phyloP scores from a whole-genome alignment of 768 basidiomycete genomes.

The Amyloporia xantha region DNA sequence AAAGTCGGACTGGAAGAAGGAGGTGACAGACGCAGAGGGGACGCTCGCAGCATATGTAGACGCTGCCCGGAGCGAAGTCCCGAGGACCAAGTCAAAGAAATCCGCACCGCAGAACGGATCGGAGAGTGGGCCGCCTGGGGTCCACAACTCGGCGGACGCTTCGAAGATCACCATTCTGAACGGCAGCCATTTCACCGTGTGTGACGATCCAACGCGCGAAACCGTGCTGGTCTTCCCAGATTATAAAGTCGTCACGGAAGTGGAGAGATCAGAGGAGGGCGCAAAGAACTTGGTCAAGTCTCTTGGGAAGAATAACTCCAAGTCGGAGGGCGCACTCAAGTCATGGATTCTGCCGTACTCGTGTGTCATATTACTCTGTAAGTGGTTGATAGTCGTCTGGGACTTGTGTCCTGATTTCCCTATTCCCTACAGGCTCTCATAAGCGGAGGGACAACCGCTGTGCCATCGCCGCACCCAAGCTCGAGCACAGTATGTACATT shows the following conservation, averaged over 20 bases:
- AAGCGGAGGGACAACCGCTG: conserved; percentile 91
- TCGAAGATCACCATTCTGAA: conserved; percentile 64
- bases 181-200: conserved; percentile 72
- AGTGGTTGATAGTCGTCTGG: conserved; percentile 22
- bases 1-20: conserved; percentile 79
- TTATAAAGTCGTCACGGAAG: conserved; percentile 74
- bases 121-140: conserved; percentile 35
- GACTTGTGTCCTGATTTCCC: background rate
- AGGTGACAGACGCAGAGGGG: conserved; percentile 64
- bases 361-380: conserved; percentile 85
- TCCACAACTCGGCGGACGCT: conserved; percentile 52
- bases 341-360: conserved; percentile 86
- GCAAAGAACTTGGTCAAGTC: conserved; percentile 65
- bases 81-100: conserved; percentile 3
- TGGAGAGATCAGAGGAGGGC: conserved; percentile 55
- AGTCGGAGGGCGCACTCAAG: conserved; percentile 40
- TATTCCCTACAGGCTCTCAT: conserved; percentile 68
- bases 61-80: conserved; percentile 14
- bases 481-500: conserved; percentile 56
- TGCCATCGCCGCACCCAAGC: conserved; percentile 76
- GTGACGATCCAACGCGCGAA: conserved; percentile 55
- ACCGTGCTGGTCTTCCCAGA: conserved; percentile 91
- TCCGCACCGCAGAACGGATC: background rate
- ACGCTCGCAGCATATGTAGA: conserved; percentile 62
- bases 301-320: conserved; percentile 49